Evolutionary conservation across 1,284 basidiomycete species (phyloP), one percentile per base, ranked within the genome.

Genomic region (Heterobasidion occidentale): DNA sequence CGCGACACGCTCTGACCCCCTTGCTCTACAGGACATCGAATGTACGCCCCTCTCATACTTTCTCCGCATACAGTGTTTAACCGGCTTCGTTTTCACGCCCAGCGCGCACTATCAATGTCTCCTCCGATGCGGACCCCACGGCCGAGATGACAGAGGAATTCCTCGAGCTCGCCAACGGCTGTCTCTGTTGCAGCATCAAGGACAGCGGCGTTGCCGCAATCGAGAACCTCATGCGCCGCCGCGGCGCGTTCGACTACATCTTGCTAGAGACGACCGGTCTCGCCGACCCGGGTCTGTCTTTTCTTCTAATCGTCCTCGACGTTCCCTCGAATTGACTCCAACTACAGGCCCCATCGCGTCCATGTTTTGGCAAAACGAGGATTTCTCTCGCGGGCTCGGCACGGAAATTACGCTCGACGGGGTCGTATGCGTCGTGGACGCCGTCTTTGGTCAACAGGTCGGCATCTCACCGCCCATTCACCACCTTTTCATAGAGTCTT

Each of bases 321-420:
- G 51, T 51, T 34, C 34, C 7, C 9, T 14, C 35, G n/a, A 14
- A 35, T 12, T 45, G 12, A 45, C 42, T 0, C 6, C 42, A 45
- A 45, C 3, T 45, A 45, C 50, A 85, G 88, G 86, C 9, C 90
- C 91, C 0, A 92, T 94, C 55, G 91, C 92, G 0, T 83, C 85
- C 2, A 85, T 90, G 71, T 94, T 97, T 67, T 97, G 94, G 94
- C 82, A 86, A 35, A 96, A 97, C 65, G 93, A 96, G 67, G 92
- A 95, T 65, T 92, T 84, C 68, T 82, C 88, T 0, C 77, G 68
- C 17, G 84, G 87, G 1, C 73, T 91, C 0, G 79, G 86, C 2
- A 77, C 73, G 59, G 86, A 91, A 59, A 91, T 94, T 56, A 73
- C 78, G 11, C 77, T 98, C 0, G 94, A 98, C 67, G 91, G 92